Conservation (phyloP, 2,329 filamentous ascomycete genomes). For the Aspergillus nomiae region DNA sequence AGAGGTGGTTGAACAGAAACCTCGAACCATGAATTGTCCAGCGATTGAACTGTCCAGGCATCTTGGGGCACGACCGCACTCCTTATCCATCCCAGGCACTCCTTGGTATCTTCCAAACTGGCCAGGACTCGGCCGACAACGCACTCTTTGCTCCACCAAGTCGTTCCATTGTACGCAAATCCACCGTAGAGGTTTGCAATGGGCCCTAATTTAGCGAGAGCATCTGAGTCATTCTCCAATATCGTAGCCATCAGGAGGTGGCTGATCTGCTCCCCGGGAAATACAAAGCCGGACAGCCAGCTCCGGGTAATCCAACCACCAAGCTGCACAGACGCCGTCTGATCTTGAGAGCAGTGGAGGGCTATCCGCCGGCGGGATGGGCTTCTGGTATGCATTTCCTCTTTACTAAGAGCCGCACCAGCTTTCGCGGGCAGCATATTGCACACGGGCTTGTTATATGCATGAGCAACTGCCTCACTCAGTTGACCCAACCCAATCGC, state of each 20-base stretch:
- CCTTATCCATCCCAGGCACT: conserved; percentile 60
- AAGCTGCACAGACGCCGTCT: conserved; percentile 29
- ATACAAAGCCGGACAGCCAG: conserved; percentile 56
- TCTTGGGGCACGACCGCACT: conserved; percentile 44
- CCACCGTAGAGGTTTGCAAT: conserved; percentile 57
- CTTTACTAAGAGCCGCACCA: conserved; percentile 15
- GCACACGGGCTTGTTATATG: conserved; percentile 16
- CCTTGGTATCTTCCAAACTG: conserved; percentile 45
- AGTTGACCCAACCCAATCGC: conserved; percentile 34
- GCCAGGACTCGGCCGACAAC: conserved; percentile 58
- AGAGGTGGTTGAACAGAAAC: conserved; percentile 41
- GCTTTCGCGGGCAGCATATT: conserved; percentile 10
- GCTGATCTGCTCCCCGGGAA: conserved; percentile 56
- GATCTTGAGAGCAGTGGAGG: conserved; percentile 22
- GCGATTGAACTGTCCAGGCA: conserved; percentile 23
- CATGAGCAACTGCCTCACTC: conserved; percentile 11
- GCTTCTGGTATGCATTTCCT: conserved; percentile 35
- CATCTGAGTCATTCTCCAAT: conserved; percentile 56
- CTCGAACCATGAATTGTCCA: conserved; percentile 54
- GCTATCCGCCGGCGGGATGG: conserved; percentile 30
- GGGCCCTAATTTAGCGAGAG: conserved; percentile 52
- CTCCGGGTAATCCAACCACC: conserved; percentile 59
- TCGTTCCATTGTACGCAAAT: conserved; percentile 52
- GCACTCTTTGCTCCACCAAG: conserved; percentile 61
- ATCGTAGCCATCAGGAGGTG: conserved; percentile 59